Base-by-base conservation (phyloP, 208 protist genomes). In the Acanthamoeba healyi region DNA sequence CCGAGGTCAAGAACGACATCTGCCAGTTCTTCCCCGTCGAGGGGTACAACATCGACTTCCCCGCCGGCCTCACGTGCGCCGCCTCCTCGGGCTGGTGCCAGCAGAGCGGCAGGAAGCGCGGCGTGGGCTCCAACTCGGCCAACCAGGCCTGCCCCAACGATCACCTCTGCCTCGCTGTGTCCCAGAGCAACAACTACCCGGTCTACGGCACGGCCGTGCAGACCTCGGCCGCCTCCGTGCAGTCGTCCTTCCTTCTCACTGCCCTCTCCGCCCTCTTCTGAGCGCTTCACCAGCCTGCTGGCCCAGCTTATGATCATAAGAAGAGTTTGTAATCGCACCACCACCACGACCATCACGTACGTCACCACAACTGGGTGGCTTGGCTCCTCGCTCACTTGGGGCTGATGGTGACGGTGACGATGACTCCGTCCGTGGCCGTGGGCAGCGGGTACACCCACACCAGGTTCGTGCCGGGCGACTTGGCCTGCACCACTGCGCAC, bases 381-480 rank as follows among this genome's bases (percentile, higher is more conserved):
- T 49, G 44, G 44, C 44, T 26, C 19, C n/a, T n/a, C n/a, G n/a
- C n/a, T n/a, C 19, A 72, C 72, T 82, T 82, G 22, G 82, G 82
- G 51, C 34, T 90, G 56, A 91, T 72, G 38, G 56, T 91, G 56
- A 91, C 40, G 34, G 84, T 72, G 29, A 91, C 24, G 9, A 26
- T 42, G 34, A 29, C 24, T 5, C 84, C 84, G 19, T 91, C 15
- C 24, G 56, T 36, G 9, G 61, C 84, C 26, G 54, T 36, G 17
- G 84, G 56, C 2, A 91, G 61, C 9, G 84, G 54, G 6, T 67
- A 51, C 19, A 91, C 84, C 58, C 32, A 91, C n/a, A 91, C 46
- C 0, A 91, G 32, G 56, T 91, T 91, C 58, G 49, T 65, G 51
- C 61, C 34, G 2, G 84, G 84, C 26, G 84, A 65, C 36, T 91